phyloP scores from a whole-genome alignment of 306 rosid genomes.

The Prinsepia uniflora region DNA sequence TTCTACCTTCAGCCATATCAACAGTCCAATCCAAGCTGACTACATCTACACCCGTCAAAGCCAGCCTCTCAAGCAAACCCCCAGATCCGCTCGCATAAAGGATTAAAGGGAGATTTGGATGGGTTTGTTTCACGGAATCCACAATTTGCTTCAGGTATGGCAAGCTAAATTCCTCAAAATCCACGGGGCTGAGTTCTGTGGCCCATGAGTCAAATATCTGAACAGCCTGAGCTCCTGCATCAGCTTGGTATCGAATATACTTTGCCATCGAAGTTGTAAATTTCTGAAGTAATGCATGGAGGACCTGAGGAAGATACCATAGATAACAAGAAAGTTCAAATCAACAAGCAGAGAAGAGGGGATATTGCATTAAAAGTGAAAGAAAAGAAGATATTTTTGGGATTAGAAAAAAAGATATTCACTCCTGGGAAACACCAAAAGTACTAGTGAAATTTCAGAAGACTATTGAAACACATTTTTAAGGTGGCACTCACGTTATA shows the following conservation, averaged over 20 bases:
- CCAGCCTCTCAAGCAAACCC: conserved; percentile 87
- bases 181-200: conserved; percentile 86
- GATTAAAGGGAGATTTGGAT: conserved; percentile 83
- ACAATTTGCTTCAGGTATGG: conserved; percentile 94
- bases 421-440: not conserved
- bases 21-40: conserved; percentile 99
- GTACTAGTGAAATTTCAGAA: not conserved
- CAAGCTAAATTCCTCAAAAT: conserved; percentile 91
- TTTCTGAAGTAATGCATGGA: conserved; percentile 76
- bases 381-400: not conserved
- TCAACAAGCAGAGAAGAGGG: not conserved
- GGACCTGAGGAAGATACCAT: conserved; percentile 49
- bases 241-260: conserved; percentile 88
- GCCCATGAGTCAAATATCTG: conserved; percentile 98
- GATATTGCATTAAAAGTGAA: not conserved
- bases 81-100: conserved; percentile 98
- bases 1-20: conserved; percentile 95
- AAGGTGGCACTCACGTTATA: not conserved
- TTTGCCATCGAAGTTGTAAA: conserved; percentile 82
- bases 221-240: conserved; percentile 94
- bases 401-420: not conserved
- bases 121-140: conserved; percentile 67
- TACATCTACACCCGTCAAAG: conserved; percentile 81
- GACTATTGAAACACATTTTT: conserved; percentile 31
- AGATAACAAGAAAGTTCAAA: conserved; percentile 7